Percentiles rank a stretch among this genome's conserved stretches.
Conservation (phyloP, 441 rosid species). For the Eruca vesicaria region DNA sequence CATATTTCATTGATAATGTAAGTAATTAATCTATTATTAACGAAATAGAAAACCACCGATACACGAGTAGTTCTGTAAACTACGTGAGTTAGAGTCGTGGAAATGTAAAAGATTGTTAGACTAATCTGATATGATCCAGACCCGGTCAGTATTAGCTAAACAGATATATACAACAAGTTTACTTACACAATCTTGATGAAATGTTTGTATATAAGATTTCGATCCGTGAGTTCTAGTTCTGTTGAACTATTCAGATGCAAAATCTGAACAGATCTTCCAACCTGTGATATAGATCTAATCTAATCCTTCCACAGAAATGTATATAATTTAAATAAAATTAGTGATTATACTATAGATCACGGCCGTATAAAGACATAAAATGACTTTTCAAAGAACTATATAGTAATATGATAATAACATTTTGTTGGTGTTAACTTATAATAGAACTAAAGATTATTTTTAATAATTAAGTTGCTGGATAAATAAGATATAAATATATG, state of each 20-base stretch:
- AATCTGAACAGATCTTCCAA: conserved; percentile 40
- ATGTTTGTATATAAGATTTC: neutral
- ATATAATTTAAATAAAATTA: neutral
- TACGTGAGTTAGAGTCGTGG: neutral
- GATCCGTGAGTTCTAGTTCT: conserved; percentile 11
- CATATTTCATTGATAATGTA: neutral
- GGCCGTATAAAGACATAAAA: conserved; percentile 31
- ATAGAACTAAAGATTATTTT: neutral
- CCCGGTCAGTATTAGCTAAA: neutral
- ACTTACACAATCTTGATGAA: neutral
- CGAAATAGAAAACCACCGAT: neutral
- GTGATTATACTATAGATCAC: conserved; percentile 10
- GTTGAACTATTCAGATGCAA: conserved; percentile 25
- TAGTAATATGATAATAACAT: neutral
- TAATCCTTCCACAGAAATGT: conserved; percentile 13
- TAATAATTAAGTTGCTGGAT: conserved; percentile 11
- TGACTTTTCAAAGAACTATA: conserved; percentile 24
- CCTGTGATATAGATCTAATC: conserved; percentile 34
- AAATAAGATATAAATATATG: neutral
- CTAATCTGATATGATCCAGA: neutral
- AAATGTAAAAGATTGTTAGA: neutral
- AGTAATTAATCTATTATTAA: neutral
- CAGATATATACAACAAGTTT: neutral
- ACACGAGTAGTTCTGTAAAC: neutral
- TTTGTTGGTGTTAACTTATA: too few relatives aligned